Base-by-base conservation (phyloP, 257 asterid species). In the Vinca minor region DNA sequence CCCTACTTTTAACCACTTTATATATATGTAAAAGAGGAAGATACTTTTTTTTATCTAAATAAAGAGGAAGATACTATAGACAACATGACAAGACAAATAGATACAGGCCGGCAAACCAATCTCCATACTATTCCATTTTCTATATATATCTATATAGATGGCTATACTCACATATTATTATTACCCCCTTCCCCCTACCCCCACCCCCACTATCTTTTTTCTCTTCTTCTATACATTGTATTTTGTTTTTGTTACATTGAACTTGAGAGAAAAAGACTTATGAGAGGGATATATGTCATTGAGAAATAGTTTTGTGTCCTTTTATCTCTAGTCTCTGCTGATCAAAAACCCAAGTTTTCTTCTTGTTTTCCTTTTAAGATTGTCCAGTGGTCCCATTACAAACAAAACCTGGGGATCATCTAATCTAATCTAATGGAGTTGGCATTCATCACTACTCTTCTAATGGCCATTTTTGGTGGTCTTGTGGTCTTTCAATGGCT, bases 401-500 rank as follows among this genome's bases (percentile, higher is more conserved):
- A n/a, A n/a, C n/a, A n/a, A n/a, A n/a, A n/a, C n/a, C n/a, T n/a
- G n/a, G n/a, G n/a, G n/a, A n/a, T n/a, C n/a, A n/a, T n/a, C n/a
- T 0, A 4, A 46, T 44, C 57, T 63, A 21, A 35, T 64, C 25
- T n/a, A 36, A 68, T 64, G 71, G 67, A 35, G 60, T 47, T 69
- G 68, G 67, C 47, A 28, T 53, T 48, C n/a, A 42, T 61, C 46
- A 54, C 65, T 63, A 25, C 44, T 32, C 7, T 68, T 61, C 15
- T 69, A 6, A 10, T 53, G 56, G 62, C 64, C 50, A 6, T 75
- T 39, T 29, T 73, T 3, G 65, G 79, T 58, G 74, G 69, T 49
- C n/a, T 71, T 2, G 13, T 42, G 65, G 64, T 53, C 3, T 25
- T 82, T 76, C 79, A 44, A 31, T 79, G 84, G 88, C 69, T 70